Base-by-base conservation (phyloP, 495 filamentous ascomycete genomes). In the Bryoglossum gracile region DNA sequence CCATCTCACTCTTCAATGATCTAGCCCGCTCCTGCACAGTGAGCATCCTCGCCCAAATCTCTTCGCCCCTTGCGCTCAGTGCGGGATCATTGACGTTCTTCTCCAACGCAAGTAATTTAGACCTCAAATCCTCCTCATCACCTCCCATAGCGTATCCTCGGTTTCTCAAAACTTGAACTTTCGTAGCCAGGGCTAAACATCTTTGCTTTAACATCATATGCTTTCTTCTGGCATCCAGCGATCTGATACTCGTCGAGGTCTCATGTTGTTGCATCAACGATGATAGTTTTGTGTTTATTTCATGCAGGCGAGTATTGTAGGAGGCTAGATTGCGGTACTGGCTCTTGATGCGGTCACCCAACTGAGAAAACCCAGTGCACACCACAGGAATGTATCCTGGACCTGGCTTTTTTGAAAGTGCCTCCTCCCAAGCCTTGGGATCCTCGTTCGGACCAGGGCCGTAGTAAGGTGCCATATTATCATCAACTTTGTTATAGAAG, bases 11-110 rank as follows among this genome's bases (percentile, higher is more conserved):
- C 65, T 88, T 83, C 53, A 99, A 68, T 37, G 78, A 76, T 59
- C 82, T 80, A 26, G 86, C 85, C 54, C 88, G 78, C 52, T 91
- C 87, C 55, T 87, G 72, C 28, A 96, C 78, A 21, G 82, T 82
- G 46, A 94, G 78, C 76, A 99, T 84, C 25, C 94, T 73, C 28
- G 92, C 94, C 92, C 92, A 99, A 41, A 99, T 85, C 70, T 99
- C 92, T 65, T 99, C 92, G 43, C 81, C 81, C 46, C 89, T 71
- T 3, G 89, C 90, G 42, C 74, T 82, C 37, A 95, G 71, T 14
- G 81, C 82, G 2, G 94, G 91, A 67, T 99, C 94, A 46, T 84
- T 83, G 13, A 91, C 77, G 14, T 66, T 67, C 54, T 77, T 79
- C 60, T 95, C 87, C 53, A 99, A 73, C 39, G 71, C 67, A 37